Base-by-base conservation (phyloP, 1,139 yeast species). In the Blastobotrys apis region DNA sequence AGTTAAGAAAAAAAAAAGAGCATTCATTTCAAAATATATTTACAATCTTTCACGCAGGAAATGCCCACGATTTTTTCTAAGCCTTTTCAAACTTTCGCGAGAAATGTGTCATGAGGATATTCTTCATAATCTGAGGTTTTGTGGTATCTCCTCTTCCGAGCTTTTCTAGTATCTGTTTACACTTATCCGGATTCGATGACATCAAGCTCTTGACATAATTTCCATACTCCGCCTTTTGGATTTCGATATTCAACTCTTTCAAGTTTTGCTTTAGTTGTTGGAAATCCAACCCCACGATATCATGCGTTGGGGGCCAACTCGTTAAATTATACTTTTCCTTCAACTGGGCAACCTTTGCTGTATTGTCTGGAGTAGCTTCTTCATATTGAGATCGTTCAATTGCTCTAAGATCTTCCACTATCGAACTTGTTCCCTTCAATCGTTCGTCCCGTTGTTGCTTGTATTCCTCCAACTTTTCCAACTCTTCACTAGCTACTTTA, bases 401-500 rank as follows among this genome's bases (percentile, higher is more conserved):
- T 2, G 20, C 47, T 19, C 65, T 52, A 23, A 64, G 59, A 20
- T 54, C 50, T 17, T 59, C 51, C 22, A 54, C 58, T 26, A 53
- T 50, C 4, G 62, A 60, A 8, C 43, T 46, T 9, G 45, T 46
- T 3, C 38, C 38, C 17, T 53, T 54, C 12, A 44, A 45, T 3
- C 64, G 54, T 43, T 64, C 59, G 23, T 59, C 59, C n/a, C 60
- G 59, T 45, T 48, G 66, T 47, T 33, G 56, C 52, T 59, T 62
- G 63, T 56, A 71, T 56, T 73, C 73, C 17, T 72, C 69, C 36
- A 80, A 68, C 60, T 75, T 77, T 41, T 62, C 63, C 37, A 71
- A 67, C 60, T 84, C 92, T 58, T 86, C 92, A 29, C 65, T 58
- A 3, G 72, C 68, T 27, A 87, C 90, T 55, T 75, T 73, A 43